phyloP scores from a whole-genome alignment of 495 filamentous ascomycete species.

The Aspergillus leporis region DNA sequence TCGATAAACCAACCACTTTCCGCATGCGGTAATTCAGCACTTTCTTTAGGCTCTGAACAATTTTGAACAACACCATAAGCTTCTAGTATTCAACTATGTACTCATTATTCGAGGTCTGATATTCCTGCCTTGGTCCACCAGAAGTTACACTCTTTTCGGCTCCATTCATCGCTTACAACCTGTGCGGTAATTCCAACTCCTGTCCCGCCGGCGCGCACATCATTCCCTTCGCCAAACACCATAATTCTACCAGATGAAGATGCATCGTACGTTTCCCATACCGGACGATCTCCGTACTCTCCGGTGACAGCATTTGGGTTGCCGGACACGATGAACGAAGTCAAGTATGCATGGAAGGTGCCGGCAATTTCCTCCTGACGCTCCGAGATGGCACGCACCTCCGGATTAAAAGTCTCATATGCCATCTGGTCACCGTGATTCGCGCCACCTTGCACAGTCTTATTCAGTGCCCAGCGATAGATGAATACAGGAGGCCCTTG shows the following conservation, averaged over 20 bases:
- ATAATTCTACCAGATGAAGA: slow-evolving; percentile 28
- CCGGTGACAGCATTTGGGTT: slow-evolving; percentile 47
- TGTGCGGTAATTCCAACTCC: slow-evolving; percentile 43
- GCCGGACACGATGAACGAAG: slow-evolving; percentile 54
- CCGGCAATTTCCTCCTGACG: slow-evolving; percentile 51
- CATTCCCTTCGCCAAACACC: slow-evolving; percentile 63
- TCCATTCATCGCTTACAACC: slow-evolving; percentile 43
- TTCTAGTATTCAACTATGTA: too few relatives aligned
- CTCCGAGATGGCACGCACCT: slow-evolving; percentile 35
- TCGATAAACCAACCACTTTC: neutral
- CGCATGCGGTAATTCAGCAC: neutral
- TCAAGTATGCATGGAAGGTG: slow-evolving; percentile 56
- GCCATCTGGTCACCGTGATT: slow-evolving; percentile 62
- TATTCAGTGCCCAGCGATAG: slow-evolving; percentile 58
- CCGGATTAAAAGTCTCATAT: slow-evolving; percentile 55
- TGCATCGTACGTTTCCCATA: slow-evolving; percentile 28
- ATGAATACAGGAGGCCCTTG: slow-evolving; percentile 50
- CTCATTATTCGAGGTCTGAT: slow-evolving; percentile 24
- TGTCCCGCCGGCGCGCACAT: slow-evolving; percentile 51
- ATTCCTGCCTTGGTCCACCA: slow-evolving; percentile 52
- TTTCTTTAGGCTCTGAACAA: neutral
- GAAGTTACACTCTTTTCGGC: slow-evolving; percentile 53
- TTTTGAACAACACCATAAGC: too few relatives aligned
- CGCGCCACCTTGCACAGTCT: slow-evolving; percentile 47
- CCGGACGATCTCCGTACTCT: slow-evolving; percentile 30